Conservation (phyloP, 805 yeast genomes). For the Sungouiella blattae region DNA sequence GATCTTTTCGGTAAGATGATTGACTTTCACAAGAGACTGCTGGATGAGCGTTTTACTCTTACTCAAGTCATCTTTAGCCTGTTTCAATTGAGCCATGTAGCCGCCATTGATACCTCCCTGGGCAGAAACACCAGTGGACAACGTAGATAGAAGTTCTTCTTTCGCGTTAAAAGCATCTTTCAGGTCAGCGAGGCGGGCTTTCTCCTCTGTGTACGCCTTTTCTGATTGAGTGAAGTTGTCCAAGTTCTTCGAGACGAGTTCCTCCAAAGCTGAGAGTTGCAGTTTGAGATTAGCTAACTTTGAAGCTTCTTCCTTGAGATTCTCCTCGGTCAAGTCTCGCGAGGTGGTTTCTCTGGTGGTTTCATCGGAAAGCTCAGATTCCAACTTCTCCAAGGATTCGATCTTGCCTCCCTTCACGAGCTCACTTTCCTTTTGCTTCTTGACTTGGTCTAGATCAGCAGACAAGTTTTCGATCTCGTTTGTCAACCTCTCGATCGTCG, state of each 20-base stretch:
- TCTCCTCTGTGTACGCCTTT: conserved; percentile 41
- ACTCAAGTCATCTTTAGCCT: conserved; percentile 54
- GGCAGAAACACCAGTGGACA: conserved; percentile 87
- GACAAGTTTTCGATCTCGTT: conserved; percentile 57
- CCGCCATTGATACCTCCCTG: conserved; percentile 76
- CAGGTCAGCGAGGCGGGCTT: conserved; percentile 39
- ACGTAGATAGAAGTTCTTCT: conserved; percentile 75
- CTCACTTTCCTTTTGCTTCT: conserved; percentile 53
- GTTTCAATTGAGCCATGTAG: conserved; percentile 66
- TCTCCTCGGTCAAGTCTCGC: conserved; percentile 54
- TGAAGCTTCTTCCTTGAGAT: conserved; percentile 42
- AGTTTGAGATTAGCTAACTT: conserved; percentile 17
- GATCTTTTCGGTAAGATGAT: conserved; percentile 54
- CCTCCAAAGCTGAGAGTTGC: conserved; percentile 30
- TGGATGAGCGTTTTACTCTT: conserved; percentile 54
- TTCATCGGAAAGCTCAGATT: conserved; percentile 55
- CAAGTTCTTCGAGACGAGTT: conserved; percentile 34
- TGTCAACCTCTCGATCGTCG: conserved; percentile 43
- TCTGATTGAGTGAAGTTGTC: conserved; percentile 41
- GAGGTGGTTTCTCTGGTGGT: conserved; percentile 68
- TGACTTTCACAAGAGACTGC: conserved; percentile 55
- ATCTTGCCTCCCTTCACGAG: conserved; percentile 57
- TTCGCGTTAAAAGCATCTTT: conserved; percentile 52
- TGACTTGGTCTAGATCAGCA: conserved; percentile 56
- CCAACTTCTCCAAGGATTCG: conserved; percentile 56